Percentiles rank a stretch among this genome's conserved stretches.
phyloP scores from a whole-genome alignment of 2,329 filamentous ascomycete genomes.

The Orbilia oligospora region DNA sequence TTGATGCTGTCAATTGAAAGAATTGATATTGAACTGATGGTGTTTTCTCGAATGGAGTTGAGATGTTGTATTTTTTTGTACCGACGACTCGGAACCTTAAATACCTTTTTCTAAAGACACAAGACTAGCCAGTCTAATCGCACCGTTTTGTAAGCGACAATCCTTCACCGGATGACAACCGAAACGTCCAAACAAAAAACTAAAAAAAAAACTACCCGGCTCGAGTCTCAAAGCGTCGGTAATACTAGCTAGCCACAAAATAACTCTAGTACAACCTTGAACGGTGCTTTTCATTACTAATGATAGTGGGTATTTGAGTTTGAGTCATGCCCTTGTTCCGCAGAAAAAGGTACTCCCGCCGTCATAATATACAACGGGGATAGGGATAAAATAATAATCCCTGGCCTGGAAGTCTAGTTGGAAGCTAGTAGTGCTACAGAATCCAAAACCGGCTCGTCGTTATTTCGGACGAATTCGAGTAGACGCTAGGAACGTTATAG shows the following conservation, averaged over 20 bases:
- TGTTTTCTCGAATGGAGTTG: too few species aligned
- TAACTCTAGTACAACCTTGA: neutral
- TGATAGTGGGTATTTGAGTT: too few species aligned
- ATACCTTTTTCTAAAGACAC: neutral
- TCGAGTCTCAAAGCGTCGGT: neutral
- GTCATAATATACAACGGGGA: neutral
- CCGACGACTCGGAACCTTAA: neutral
- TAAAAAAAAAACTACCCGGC: neutral
- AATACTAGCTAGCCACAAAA: too few species aligned
- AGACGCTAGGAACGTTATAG: too few species aligned
- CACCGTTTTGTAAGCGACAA: conserved; percentile 4
- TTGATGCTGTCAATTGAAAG: too few species aligned
- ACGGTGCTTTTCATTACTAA: neutral
- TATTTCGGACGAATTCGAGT: too few species aligned
- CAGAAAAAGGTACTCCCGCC: conserved; percentile 1
- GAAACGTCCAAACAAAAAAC: neutral
- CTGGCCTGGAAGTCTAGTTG: too few species aligned
- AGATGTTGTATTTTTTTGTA: neutral
- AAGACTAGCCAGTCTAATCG: neutral
- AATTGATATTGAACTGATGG: too few species aligned
- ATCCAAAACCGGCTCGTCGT: too few species aligned
- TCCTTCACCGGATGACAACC: neutral
- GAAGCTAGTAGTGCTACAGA: too few species aligned
- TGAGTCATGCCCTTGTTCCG: conserved; percentile 7
- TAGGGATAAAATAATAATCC: neutral